A percentile compares a stretch with the other conserved stretches of the same genome.
Conservation (phyloP, 202 grass and related monocot genomes). For the Zoysia matrella region DNA sequence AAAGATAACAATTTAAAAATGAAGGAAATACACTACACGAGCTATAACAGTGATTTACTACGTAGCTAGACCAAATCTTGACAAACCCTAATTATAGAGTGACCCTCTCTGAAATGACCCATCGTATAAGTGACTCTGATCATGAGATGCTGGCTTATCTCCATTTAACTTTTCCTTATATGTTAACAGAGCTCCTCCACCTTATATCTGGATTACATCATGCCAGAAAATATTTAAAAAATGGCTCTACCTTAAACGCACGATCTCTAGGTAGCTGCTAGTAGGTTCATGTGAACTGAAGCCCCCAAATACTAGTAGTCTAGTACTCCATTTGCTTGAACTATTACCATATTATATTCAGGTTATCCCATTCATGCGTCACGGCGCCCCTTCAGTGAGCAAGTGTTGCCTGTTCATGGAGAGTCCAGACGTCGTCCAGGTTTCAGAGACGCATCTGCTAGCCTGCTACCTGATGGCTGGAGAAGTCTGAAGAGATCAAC, state of each 20-base stretch:
- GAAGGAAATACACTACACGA: background rate
- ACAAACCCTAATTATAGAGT: slow-evolving; percentile 44
- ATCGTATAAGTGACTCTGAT: slow-evolving; percentile 57
- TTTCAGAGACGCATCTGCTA: background rate
- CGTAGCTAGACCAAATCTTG: slow-evolving; percentile 63
- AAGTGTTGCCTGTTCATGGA: background rate
- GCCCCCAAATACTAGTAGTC: slow-evolving; percentile 35
- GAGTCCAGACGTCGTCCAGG: slow-evolving; percentile 17
- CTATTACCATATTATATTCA: slow-evolving; percentile 52
- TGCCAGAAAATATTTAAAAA: slow-evolving; percentile 23
- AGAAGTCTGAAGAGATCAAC: slow-evolving; percentile 14
- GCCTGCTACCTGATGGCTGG: background rate
- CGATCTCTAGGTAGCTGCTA: background rate
- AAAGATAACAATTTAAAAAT: no score
- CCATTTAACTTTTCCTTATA: slow-evolving; percentile 37
- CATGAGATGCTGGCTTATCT: slow-evolving; percentile 56
- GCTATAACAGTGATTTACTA: background rate
- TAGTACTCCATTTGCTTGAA: background rate
- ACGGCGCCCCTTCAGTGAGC: background rate
- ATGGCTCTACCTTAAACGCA: slow-evolving; percentile 38
- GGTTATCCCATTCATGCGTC: background rate
- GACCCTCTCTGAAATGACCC: slow-evolving; percentile 53
- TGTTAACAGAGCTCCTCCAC: background rate
- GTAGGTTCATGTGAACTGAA: slow-evolving; percentile 4
- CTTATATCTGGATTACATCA: slow-evolving; percentile 42